Conservation (phyloP, 2,329 filamentous ascomycete species). For the Fusarium albosuccineum region DNA sequence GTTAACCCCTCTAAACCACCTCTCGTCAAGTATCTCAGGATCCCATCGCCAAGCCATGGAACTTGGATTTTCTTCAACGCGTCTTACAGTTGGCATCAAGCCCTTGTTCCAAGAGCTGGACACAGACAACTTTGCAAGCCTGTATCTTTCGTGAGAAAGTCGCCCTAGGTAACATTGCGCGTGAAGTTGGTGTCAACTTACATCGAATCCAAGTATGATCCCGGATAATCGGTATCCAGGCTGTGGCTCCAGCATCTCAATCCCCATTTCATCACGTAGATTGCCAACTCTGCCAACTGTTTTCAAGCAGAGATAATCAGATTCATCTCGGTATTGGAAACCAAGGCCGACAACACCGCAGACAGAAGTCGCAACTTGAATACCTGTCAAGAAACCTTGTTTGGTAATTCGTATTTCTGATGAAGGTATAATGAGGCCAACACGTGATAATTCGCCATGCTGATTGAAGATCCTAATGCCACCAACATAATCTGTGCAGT, state of each 20-base stretch:
- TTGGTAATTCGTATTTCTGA: neutral
- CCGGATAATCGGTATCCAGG: neutral
- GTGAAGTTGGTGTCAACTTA: neutral
- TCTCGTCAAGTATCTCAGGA: neutral
- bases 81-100: rapidly evolving
- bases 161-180: rapidly evolving
- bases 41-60: conserved; percentile 4
- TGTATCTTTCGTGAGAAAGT: neutral
- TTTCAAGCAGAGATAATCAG: rapidly evolving
- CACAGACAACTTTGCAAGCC: conserved; percentile 12
- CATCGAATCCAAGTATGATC: conserved; percentile 15
- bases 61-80: no score
- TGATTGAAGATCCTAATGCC: neutral
- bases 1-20: no score
- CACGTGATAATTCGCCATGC: neutral
- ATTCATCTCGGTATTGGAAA: neutral
- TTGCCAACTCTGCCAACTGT: neutral
- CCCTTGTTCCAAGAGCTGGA: conserved; percentile 4
- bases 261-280: neutral
- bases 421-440: neutral
- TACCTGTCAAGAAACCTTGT: neutral
- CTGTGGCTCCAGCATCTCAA: neutral
- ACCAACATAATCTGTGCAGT: conserved; percentile 1
- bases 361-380: neutral
- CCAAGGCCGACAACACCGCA: conserved; percentile 13